Evolutionary conservation across 2,329 filamentous ascomycete genomes (phyloP), one percentile per base, ranked within the genome.

Genomic region (Gaeumannomyces tritici): DNA sequence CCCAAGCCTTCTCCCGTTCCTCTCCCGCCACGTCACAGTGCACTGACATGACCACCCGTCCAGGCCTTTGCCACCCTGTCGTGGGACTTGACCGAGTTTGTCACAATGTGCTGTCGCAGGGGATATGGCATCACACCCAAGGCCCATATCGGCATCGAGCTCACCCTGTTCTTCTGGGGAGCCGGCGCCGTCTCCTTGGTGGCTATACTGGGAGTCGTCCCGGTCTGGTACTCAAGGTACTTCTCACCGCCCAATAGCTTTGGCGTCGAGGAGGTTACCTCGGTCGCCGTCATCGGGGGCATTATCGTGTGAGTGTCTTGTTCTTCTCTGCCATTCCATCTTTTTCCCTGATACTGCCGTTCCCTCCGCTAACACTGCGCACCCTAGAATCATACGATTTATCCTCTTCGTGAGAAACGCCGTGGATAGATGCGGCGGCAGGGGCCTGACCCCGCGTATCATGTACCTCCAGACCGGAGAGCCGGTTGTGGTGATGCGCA

Each of bases 391-490:
- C 9, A 58, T 69, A 2, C 69, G 67, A 47, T 67, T 70, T 33
- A 59, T 66, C 58, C 66, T 72, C 31, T 72, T 69, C 60, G 61
- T 71, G 18, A 68, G 70, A 29, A 68, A 69, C 61, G 71, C 70
- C 58, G 57, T 70, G 12, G 70, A 71, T 24, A 65, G 64, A 55
- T 33, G 60, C 7, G 62, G 64, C 9, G 65, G 64, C 59, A 63
- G 61, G 28, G 62, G 57, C 55, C 59, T 63, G 15, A 65, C 63
- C 15, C 66, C 67, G 4, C 62, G 65, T n/a, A 63, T 68, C 42
- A 67, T 68, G 67, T 68, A 65, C 59, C 65, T 67, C 13, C 64
- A 64, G 24, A 67, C 66, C 13, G 67, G 67, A 18, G 62, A 67
- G 35, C 62, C 66, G 18, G 65, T 68, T 55, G 66, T 67, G 62